Conservation (phyloP, 768 basidiomycete species). For the Lactarius pseudohatsudake region DNA sequence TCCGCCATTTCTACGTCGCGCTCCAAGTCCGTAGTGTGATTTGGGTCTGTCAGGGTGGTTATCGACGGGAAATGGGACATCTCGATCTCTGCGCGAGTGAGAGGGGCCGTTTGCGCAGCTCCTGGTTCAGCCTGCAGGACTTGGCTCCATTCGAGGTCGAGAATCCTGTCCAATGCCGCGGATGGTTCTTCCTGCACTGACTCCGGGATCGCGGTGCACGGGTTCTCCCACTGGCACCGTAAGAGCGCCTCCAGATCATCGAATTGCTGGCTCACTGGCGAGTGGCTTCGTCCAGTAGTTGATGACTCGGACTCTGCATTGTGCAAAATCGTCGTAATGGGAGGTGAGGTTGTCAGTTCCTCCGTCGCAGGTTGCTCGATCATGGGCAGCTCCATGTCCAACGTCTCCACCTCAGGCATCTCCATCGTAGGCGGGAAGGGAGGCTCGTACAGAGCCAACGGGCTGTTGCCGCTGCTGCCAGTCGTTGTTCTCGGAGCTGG, state of each 20-base stretch:
- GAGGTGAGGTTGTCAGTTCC: neutral
- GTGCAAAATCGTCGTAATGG: neutral
- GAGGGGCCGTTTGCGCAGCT: neutral
- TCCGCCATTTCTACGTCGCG: conserved; percentile 2
- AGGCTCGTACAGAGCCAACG: neutral
- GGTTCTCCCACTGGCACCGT: neutral
- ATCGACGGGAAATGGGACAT: neutral
- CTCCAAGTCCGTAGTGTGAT: neutral
- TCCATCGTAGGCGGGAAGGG: conserved; percentile 3
- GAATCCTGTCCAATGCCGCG: conserved; percentile 3
- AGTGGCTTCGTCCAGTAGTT: neutral
- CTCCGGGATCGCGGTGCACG: neutral
- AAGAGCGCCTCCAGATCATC: neutral
- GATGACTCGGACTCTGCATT: neutral
- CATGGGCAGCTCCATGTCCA: neutral
- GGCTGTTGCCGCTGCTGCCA: neutral
- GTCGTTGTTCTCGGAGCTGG: neutral
- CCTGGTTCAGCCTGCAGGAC: neutral
- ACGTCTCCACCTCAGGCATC: neutral
- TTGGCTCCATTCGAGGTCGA: neutral
- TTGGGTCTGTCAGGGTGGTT: neutral
- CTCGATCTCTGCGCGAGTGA: conserved; percentile 6
- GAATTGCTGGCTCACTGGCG: neutral
- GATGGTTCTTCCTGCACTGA: neutral
- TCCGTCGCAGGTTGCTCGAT: neutral